A percentile compares a stretch with the other conserved stretches of the same genome.
These are phyloP conservation scores for Auricularia sp. DNA, from an alignment of 768 basidiomycete species.

Conservation along the genomic window DNA sequence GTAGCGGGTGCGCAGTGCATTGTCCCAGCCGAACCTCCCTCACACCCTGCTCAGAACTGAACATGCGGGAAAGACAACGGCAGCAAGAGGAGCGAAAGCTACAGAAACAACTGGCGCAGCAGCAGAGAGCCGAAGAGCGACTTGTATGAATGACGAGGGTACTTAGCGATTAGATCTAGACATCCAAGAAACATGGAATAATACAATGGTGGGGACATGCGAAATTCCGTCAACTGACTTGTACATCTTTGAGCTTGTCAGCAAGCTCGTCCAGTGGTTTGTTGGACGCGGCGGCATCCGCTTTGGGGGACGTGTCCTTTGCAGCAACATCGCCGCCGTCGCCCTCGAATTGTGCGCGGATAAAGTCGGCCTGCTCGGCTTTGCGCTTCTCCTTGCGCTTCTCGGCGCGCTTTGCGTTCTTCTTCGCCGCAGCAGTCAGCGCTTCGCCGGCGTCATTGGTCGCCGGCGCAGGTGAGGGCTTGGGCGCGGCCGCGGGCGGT, in stretches of 20 bases:
- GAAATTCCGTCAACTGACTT: conserved; percentile 32
- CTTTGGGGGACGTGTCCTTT: conserved; percentile 13
- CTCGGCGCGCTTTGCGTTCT: conserved; percentile 63
- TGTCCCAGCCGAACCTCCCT: background rate
- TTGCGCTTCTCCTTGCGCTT: conserved; percentile 73
- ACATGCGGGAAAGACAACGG: background rate
- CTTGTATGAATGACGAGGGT: background rate
- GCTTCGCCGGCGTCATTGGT: conserved; percentile 19
- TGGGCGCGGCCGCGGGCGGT: conserved; percentile 29
- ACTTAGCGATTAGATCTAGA: background rate
- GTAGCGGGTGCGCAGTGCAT: background rate
- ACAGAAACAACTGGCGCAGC: background rate
- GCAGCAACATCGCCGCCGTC: conserved; percentile 42
- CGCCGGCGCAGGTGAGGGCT: conserved; percentile 14
- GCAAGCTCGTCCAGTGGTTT: conserved; percentile 29
- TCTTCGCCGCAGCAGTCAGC: conserved; percentile 31
- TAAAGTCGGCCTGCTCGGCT: conserved; percentile 43
- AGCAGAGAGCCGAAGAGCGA: background rate
- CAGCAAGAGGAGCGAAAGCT: background rate
- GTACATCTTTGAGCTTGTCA: conserved; percentile 45
- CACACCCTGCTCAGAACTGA: background rate
- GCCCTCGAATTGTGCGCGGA: conserved; percentile 75
- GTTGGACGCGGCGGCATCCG: conserved; percentile 8
- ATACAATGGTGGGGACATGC: background rate
- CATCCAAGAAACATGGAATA: background rate